Percentiles rank a stretch among this genome's conserved stretches.
phyloP scores from a whole-genome alignment of 805 yeast species.

The Metschnikowia dekortorum region DNA sequence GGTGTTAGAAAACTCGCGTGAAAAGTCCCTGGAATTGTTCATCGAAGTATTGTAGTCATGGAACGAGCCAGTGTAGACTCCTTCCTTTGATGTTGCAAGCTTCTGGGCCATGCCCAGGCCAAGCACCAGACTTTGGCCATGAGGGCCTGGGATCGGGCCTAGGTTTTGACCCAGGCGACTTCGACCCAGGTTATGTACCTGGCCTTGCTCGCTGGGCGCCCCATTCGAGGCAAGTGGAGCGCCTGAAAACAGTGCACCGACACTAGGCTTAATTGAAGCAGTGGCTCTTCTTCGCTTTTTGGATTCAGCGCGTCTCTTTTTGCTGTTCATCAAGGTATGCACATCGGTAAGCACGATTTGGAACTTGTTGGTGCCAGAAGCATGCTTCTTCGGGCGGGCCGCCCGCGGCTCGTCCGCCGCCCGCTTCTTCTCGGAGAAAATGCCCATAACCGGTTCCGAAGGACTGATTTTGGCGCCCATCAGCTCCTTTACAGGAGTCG shows the following conservation, averaged over 20 bases:
- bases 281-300: slow-evolving; percentile 3
- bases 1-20: slow-evolving; percentile 6
- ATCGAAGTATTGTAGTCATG: slow-evolving; percentile 18
- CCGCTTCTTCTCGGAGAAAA: slow-evolving; percentile 27
- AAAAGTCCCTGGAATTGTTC: slow-evolving; percentile 7
- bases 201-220: background rate
- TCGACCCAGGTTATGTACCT: background rate
- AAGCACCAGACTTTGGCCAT: background rate
- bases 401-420: slow-evolving; percentile 4
- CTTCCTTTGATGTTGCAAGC: background rate
- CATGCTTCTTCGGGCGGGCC: slow-evolving; percentile 11
- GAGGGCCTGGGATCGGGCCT: too few relatives aligned
- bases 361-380: slow-evolving; percentile 12
- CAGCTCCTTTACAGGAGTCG: slow-evolving; percentile 33
- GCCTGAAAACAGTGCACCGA: background rate
- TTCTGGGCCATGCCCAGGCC: background rate
- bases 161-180: background rate
- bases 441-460: slow-evolving; percentile 36
- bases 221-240: background rate
- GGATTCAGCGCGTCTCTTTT: slow-evolving; percentile 11
- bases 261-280: background rate
- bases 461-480: slow-evolving; percentile 9
- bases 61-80: slow-evolving; percentile 1
- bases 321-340: slow-evolving; percentile 20
- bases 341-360: slow-evolving; percentile 20